These are phyloP conservation scores for Auricularia sp. DNA, from an alignment of 768 basidiomycete species.

Conservation along the genomic window DNA sequence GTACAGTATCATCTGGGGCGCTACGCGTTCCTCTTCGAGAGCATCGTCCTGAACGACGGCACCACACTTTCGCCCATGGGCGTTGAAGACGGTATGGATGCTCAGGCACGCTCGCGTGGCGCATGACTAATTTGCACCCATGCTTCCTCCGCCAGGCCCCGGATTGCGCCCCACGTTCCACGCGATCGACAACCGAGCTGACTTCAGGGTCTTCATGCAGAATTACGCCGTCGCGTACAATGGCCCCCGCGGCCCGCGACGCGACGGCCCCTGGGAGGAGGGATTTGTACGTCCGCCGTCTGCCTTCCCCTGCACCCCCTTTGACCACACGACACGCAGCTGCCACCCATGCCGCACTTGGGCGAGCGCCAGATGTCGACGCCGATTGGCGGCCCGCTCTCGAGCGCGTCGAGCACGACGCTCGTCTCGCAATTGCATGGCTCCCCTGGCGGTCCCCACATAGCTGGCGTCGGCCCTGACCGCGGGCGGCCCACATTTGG, in stretches of 20 bases:
- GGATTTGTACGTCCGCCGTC: slow-evolving; percentile 69
- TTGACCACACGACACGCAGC: slow-evolving; percentile 3
- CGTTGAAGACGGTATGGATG: slow-evolving; percentile 49
- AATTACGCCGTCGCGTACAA: slow-evolving; percentile 90
- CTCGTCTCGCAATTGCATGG: background rate
- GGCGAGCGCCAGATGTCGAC: no score
- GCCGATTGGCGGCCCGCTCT: no score
- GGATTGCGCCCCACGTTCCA: slow-evolving; percentile 84
- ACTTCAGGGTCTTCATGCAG: slow-evolving; percentile 96
- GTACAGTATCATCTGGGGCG: slow-evolving; percentile 94
- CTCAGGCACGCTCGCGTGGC: background rate
- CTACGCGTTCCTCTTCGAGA: slow-evolving; percentile 92
- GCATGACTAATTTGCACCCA: background rate
- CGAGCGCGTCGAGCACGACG: background rate
- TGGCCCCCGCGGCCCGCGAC: slow-evolving; percentile 54
- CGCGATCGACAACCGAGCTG: slow-evolving; percentile 84
- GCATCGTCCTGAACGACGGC: slow-evolving; percentile 80
- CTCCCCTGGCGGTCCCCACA: slow-evolving; percentile 3
- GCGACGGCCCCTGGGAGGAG: slow-evolving; percentile 85
- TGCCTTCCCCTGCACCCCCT: background rate
- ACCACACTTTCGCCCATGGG: slow-evolving; percentile 61
- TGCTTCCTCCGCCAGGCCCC: slow-evolving; percentile 27
- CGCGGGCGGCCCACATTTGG: slow-evolving; percentile 82
- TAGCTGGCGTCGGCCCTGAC: slow-evolving; percentile 16
- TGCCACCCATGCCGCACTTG: background rate